phyloP scores from a whole-genome alignment of 164 flowering plant species.

The Macadamia integrifolia region DNA sequence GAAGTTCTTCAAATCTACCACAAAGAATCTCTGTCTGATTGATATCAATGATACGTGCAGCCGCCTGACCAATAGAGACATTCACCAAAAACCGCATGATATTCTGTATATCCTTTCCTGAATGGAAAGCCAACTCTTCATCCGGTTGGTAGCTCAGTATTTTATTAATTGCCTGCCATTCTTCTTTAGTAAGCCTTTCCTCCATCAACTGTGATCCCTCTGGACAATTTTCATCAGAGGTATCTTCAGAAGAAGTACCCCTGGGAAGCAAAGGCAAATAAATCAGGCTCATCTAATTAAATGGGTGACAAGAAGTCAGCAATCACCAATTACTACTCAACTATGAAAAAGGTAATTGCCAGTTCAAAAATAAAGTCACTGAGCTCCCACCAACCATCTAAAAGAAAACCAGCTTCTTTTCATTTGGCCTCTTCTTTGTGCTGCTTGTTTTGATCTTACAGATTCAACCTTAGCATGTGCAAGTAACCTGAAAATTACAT shows the following conservation, averaged over 20 bases:
- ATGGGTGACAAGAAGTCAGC: background rate
- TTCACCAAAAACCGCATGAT: conserved; percentile 59
- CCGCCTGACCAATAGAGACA: conserved; percentile 76
- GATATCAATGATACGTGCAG: conserved; percentile 67
- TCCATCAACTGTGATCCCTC: conserved; percentile 37
- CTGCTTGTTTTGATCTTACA: conserved; percentile 81
- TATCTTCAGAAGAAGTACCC: conserved; percentile 46
- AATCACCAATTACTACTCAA: background rate
- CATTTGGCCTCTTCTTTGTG: conserved; percentile 47
- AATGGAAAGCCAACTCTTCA: conserved; percentile 44
- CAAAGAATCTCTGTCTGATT: conserved; percentile 71
- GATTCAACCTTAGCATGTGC: conserved; percentile 98
- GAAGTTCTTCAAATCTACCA: conserved; percentile 91
- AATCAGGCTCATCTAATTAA: conserved; percentile 1
- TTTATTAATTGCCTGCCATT: conserved; percentile 92
- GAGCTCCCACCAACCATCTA: conserved; percentile 49
- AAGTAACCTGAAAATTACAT: conserved; percentile 57
- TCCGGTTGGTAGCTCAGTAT: conserved; percentile 85
- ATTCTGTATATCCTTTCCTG: conserved; percentile 69
- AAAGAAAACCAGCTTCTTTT: conserved; percentile 90
- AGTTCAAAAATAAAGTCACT: conserved; percentile 1
- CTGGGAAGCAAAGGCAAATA: conserved; percentile 27
- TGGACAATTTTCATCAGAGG: conserved; percentile 31
- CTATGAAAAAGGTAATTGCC: background rate
- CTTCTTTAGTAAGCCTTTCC: conserved; percentile 80